Conservation (phyloP, 805 yeast species). For the Candida silvicultrix region DNA sequence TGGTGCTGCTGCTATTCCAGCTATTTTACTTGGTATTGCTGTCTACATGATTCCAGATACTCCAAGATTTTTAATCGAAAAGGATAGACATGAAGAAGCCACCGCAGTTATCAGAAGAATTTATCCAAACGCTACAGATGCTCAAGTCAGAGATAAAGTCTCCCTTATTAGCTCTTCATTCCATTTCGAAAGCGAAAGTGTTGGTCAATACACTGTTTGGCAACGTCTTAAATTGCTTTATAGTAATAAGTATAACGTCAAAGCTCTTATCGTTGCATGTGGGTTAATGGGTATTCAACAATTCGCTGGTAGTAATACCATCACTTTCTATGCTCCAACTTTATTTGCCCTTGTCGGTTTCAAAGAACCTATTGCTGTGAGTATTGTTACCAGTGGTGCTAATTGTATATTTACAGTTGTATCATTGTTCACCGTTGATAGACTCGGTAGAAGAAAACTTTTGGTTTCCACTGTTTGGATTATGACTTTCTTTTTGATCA, state of each 20-base stretch:
- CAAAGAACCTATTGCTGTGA: slow-evolving; percentile 47
- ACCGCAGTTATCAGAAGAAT: slow-evolving; percentile 38
- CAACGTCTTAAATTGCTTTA: slow-evolving; percentile 2
- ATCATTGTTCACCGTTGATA: slow-evolving; percentile 44
- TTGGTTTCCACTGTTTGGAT: slow-evolving; percentile 36
- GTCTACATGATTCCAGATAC: slow-evolving; percentile 44
- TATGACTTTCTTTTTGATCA: slow-evolving; percentile 29
- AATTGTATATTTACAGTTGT: slow-evolving; percentile 50
- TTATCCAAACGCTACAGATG: slow-evolving; percentile 34
- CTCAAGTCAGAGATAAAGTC: slow-evolving; percentile 41
- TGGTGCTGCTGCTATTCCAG: slow-evolving; percentile 34
- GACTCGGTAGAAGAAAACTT: slow-evolving; percentile 39
- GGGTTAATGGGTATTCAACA: slow-evolving; percentile 52
- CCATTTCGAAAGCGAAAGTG: slow-evolving; percentile 27
- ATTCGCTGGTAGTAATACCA: slow-evolving; percentile 55
- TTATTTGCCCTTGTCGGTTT: slow-evolving; percentile 47
- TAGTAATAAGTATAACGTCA: slow-evolving; percentile 24
- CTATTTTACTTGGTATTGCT: slow-evolving; percentile 29
- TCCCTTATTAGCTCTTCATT: slow-evolving; percentile 30
- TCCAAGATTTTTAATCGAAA: slow-evolving; percentile 37
- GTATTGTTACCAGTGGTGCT: slow-evolving; percentile 47
- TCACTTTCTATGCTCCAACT: slow-evolving; percentile 56
- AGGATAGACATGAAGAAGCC: slow-evolving; percentile 27
- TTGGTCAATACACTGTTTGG: slow-evolving; percentile 3
- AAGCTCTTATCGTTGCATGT: slow-evolving; percentile 41